A percentile compares a stretch with the other conserved stretches of the same genome.
Conservation (phyloP, 176 grass and related monocot genomes). For the Aegilops longissima region DNA sequence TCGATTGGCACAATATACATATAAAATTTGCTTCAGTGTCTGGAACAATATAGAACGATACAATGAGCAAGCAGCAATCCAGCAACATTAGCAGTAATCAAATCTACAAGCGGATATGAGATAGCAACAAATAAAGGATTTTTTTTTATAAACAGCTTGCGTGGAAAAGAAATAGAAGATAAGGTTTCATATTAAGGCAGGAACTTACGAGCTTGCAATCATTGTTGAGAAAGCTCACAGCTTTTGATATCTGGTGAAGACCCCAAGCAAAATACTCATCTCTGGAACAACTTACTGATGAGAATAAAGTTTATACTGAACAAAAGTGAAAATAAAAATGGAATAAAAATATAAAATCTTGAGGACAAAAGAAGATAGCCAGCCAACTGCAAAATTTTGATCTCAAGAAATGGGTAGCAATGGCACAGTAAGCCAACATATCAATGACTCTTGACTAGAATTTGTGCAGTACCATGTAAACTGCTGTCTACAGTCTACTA, state of each 20-base stretch:
- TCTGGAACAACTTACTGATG: constrained; percentile 45
- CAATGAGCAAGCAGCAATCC: neutral
- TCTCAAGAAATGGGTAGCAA: neutral
- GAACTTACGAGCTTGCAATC: constrained; percentile 95
- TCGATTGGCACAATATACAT: neutral
- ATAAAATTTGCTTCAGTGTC: neutral
- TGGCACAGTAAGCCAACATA: neutral
- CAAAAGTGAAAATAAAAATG: neutral
- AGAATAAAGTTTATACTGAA: constrained; percentile 2
- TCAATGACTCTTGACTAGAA: neutral
- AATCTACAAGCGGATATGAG: neutral
- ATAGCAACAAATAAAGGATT: constrained; percentile 1
- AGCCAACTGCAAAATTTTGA: neutral
- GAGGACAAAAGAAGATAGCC: neutral
- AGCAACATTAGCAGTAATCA: constrained; percentile 14
- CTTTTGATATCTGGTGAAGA: constrained; percentile 98
- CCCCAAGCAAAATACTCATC: constrained; percentile 99
- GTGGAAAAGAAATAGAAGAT: neutral
- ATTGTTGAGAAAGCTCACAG: constrained; percentile 99
- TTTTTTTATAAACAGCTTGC: constrained; percentile 11
- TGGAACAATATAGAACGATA: constrained; percentile 18
- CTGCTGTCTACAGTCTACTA: neutral
- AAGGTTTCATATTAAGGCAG: constrained; percentile 6
- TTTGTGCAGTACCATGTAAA: neutral
- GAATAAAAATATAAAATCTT: neutral